These are phyloP conservation scores for Barbatosphaeria neglecta DNA, from an alignment of 495 filamentous ascomycete genomes.

Conservation along the genomic window DNA sequence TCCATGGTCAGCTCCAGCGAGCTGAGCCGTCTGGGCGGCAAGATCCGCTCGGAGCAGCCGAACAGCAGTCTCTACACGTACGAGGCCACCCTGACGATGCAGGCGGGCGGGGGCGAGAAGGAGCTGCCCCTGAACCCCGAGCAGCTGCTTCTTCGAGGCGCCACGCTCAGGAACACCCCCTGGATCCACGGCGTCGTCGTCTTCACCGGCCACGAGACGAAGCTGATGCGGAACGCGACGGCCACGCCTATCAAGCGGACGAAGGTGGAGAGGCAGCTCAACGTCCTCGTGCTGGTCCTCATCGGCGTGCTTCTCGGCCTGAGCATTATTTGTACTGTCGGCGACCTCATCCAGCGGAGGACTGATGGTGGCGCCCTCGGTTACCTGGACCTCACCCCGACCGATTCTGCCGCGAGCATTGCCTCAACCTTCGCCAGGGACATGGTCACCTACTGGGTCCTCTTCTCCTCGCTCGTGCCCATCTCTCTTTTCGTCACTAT, in stretches of 20 bases:
- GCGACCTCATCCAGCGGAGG: conserved; percentile 70
- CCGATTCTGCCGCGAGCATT: conserved; percentile 31
- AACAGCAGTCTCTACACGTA: conserved; percentile 99
- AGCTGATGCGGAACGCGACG: conserved; percentile 97
- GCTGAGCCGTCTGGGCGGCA: conserved; percentile 74
- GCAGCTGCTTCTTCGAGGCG: conserved; percentile 72
- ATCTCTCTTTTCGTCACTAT: conserved; percentile 97
- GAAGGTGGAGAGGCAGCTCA: conserved; percentile 84
- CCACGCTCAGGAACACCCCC: conserved; percentile 89
- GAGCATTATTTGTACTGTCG: conserved; percentile 80
- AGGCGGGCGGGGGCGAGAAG: conserved; percentile 88
- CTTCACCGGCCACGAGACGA: conserved; percentile 97
- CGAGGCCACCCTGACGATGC: conserved; percentile 90
- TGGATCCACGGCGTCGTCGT: conserved; percentile 97
- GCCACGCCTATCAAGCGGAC: conserved; percentile 97
- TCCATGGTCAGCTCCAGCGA: conserved; percentile 78
- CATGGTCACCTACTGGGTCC: conserved; percentile 95
- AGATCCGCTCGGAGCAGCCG: conserved; percentile 87
- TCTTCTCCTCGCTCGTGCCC: conserved; percentile 95
- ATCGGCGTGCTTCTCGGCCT: conserved; percentile 72
- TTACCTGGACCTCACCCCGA: conserved; percentile 56
- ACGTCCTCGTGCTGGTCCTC: conserved; percentile 83
- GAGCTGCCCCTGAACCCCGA: conserved; percentile 67
- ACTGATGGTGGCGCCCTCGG: conserved; percentile 44
- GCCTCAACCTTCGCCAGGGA: conserved; percentile 84